Evolutionary conservation across 768 basidiomycete genomes (phyloP), one percentile per base, ranked within the genome.

Genomic region (Nidula microcarpa): DNA sequence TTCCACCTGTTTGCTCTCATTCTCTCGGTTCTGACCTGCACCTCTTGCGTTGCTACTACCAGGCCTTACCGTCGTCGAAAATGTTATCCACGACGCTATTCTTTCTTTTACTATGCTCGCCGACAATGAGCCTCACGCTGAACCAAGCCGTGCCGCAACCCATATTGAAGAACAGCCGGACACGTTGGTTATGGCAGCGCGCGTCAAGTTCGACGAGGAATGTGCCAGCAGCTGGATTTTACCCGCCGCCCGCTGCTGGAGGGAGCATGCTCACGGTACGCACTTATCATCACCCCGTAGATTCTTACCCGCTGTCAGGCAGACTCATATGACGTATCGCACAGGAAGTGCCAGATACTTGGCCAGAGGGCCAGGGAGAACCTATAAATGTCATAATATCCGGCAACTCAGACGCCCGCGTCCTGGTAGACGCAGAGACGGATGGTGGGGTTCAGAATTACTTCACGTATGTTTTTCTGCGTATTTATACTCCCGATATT

Each of bases 371-470:
- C 6, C 83, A 88, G 47, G 91, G 91, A 35, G 94, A 96, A 71
- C 94, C 94, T 5, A 68, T 96, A 43, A 97, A 97, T 60, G 74
- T 77, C 51, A 89, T 97, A 60, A 71, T 97, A 17, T 86, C 89
- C 18, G 88, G 79, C 7, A 75, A 84, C 44, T 96, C 94, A 3
- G 88, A 92, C 60, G 55, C 75, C 3, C 74, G 68, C 4, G 88
- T 95, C 1, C 77, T 94, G 44, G 75, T 81, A 18, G 81, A 86
- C 57, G 71, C 73, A 13, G 65, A 81, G 58, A 60, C 63, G 2
- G 66, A 87, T 47, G 94, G 94, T 11, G 92, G 94, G 3, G 69
- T 94, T 49, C 75, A 82, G 37, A 96, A 94, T 64, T 95, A 87
- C 70, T 89, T 84, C 63, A 69, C 86, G 91, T 93, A 60, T 59